Evolutionary conservation across 2,329 filamentous ascomycete genomes (phyloP).

Genomic region (Trichophaea hybrida): DNA sequence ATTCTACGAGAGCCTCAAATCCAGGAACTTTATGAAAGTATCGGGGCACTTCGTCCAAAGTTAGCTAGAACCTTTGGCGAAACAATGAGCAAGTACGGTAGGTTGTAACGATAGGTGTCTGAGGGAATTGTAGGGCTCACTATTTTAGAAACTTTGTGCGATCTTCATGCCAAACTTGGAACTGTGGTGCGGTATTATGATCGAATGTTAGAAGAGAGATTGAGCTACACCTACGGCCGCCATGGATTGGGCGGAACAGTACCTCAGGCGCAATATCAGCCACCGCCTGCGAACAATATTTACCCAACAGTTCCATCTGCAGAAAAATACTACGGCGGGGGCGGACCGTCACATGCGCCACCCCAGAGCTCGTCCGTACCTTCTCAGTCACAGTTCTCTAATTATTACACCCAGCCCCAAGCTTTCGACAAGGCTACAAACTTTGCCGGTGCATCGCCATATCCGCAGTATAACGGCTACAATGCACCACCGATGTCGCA

Average conservation of each 20-base stretch:
- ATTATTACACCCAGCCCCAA: slow-evolving; percentile 22
- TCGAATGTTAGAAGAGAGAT: slow-evolving; percentile 87
- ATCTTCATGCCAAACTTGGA: slow-evolving; percentile 86
- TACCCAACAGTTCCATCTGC: slow-evolving; percentile 56
- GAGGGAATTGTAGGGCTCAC: background rate
- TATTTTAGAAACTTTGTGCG: slow-evolving; percentile 64
- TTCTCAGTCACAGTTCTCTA: slow-evolving; percentile 31
- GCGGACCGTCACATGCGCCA: slow-evolving; percentile 33
- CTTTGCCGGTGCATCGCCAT: slow-evolving; percentile 11
- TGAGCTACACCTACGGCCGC: slow-evolving; percentile 84
- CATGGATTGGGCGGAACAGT: slow-evolving; percentile 43
- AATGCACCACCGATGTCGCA: slow-evolving; percentile 29
- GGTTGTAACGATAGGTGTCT: slow-evolving; percentile 28
- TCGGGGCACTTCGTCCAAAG: slow-evolving; percentile 83
- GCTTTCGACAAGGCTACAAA: slow-evolving; percentile 13
- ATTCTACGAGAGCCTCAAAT: slow-evolving; percentile 96
- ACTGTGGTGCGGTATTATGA: slow-evolving; percentile 97
- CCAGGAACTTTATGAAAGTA: slow-evolving; percentile 94
- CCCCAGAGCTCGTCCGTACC: slow-evolving; percentile 30
- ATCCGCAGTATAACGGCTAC: slow-evolving; percentile 23
- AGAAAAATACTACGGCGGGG: slow-evolving; percentile 64
- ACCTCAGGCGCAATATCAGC: slow-evolving; percentile 36
- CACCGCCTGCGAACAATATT: slow-evolving; percentile 42
- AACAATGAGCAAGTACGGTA: slow-evolving; percentile 98
- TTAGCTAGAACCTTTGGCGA: slow-evolving; percentile 90